Conservation (phyloP, 148 eudicot genomes). For the Linanthus parryae region DNA sequence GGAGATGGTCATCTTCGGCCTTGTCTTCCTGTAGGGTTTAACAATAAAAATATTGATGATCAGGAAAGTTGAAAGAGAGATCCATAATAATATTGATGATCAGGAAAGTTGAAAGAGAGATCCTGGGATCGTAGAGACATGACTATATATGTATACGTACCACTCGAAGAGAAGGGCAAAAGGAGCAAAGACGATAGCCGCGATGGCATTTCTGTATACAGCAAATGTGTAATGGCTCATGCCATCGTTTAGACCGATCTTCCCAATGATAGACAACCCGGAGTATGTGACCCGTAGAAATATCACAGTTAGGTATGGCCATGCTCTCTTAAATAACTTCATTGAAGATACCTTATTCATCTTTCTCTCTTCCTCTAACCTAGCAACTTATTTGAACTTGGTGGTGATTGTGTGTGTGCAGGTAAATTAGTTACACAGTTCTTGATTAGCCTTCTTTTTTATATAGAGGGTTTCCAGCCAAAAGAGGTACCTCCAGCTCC, state of each 20-base stretch:
- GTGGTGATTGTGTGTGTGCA: too few species aligned
- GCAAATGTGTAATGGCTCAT: conserved; percentile 57
- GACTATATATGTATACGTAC: conserved; percentile 3
- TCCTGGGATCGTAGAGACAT: too few species aligned
- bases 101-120: too few species aligned
- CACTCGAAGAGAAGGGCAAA: conserved; percentile 55
- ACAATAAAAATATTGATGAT: neutral
- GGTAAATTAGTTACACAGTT: too few species aligned
- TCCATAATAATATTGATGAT: neutral
- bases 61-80: neutral
- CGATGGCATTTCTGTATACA: conserved; percentile 62
- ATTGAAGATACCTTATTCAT: neutral
- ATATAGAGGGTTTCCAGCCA: too few species aligned
- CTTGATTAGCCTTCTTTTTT: too few species aligned
- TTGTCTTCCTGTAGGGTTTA: conserved; percentile 42
- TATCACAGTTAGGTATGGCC: conserved; percentile 48
- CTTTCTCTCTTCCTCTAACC: neutral
- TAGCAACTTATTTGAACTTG: too few species aligned
- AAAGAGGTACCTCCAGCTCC: too few species aligned
- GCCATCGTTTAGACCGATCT: conserved; percentile 59
- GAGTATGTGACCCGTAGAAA: conserved; percentile 58
- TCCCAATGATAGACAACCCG: conserved; percentile 58
- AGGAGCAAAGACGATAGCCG: conserved; percentile 55
- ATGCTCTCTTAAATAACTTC: conserved; percentile 15
- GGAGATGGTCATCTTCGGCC: conserved; percentile 73